phyloP scores from a whole-genome alignment of 352 stramenopile genomes.

The Phytophthora quininea region DNA sequence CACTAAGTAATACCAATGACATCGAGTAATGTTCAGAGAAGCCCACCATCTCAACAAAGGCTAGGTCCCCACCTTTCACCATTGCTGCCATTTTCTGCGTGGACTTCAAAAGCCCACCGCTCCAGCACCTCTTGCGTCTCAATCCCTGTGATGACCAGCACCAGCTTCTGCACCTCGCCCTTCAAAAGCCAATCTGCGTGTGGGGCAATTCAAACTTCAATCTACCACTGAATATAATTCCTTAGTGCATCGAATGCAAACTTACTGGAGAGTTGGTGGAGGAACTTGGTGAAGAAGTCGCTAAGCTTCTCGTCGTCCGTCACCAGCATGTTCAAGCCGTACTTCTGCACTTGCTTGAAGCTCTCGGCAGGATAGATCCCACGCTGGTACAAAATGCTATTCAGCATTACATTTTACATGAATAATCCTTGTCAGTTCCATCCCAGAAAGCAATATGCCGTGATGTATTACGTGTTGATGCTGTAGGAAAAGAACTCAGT shows the following conservation, averaged over 20 bases:
- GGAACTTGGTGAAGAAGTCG: conserved; percentile 95
- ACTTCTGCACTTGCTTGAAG: conserved; percentile 98
- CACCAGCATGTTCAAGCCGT: conserved; percentile 98
- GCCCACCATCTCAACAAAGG: conserved; percentile 2
- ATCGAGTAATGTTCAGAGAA: background rate
- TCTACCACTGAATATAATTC: no score
- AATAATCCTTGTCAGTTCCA: background rate
- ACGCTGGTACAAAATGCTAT: conserved; percentile 94
- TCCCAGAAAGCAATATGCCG: no score
- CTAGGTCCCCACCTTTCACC: conserved; percentile 24
- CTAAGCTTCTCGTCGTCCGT: conserved; percentile 96
- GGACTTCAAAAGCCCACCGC: conserved; percentile 98
- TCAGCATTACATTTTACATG: conserved; percentile 9
- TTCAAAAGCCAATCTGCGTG: conserved; percentile 92
- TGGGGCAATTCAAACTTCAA: no score
- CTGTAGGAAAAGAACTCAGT: conserved; percentile 99
- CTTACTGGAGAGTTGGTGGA: conserved; percentile 89
- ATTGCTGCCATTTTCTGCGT: conserved; percentile 60
- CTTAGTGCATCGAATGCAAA: background rate
- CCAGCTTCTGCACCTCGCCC: conserved; percentile 96
- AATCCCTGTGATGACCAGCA: conserved; percentile 97
- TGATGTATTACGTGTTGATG: conserved; percentile 93
- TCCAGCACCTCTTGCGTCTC: conserved; percentile 97
- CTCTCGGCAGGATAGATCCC: conserved; percentile 99
- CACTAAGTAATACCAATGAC: conserved; percentile 23